These are phyloP conservation scores for Hyparrhenia diplandra DNA, from an alignment of 176 grass and related monocot genomes.

Conservation along the genomic window DNA sequence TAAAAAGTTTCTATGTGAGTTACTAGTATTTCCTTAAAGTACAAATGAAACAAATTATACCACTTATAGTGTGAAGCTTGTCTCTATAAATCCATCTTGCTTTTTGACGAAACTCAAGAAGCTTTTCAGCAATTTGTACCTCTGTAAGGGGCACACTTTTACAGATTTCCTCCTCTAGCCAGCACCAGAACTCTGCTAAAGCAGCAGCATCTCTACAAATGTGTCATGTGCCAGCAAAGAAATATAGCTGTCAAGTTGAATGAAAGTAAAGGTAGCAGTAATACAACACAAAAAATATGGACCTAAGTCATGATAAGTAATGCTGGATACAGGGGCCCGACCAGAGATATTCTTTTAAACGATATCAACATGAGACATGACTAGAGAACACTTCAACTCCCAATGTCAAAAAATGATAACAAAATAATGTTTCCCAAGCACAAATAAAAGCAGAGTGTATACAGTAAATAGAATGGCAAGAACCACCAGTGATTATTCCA, in stretches of 20 bases:
- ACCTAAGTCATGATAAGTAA: neutral
- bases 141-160: slow-evolving; percentile 62
- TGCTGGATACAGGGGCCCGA: neutral
- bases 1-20: neutral
- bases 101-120: slow-evolving; percentile 92
- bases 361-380: neutral
- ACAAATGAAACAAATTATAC: slow-evolving; percentile 40
- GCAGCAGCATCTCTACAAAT: slow-evolving; percentile 91
- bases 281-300: neutral
- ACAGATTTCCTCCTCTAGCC: slow-evolving; percentile 70
- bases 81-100: slow-evolving; percentile 85
- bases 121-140: slow-evolving; percentile 75
- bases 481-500: neutral
- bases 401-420: neutral
- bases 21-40: neutral
- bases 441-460: neutral
- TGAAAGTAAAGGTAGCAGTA: slow-evolving; percentile 3
- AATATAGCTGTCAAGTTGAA: slow-evolving; percentile 2
- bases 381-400: neutral
- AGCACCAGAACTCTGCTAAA: slow-evolving; percentile 93
- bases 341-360: neutral
- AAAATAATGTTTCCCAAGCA: neutral
- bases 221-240: neutral
- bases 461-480: neutral
- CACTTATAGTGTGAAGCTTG: slow-evolving; percentile 98